Percentiles rank a stretch among this genome's conserved stretches.
These are phyloP conservation scores for Leucoagaricus sp. DNA, from an alignment of 1,284 basidiomycete genomes.

Conservation along the genomic window DNA sequence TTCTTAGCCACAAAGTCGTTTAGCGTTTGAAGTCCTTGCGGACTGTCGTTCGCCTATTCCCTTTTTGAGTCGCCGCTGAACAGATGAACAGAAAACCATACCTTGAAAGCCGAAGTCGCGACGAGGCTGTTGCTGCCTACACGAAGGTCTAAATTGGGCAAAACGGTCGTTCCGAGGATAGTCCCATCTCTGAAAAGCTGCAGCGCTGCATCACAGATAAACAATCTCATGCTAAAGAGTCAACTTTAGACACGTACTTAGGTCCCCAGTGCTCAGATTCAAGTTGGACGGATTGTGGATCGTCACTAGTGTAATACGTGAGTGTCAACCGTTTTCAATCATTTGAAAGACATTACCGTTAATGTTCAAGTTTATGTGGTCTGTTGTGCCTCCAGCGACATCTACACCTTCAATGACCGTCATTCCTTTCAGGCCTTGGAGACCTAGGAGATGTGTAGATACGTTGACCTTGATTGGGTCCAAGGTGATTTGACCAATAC, in stretches of 20 bases:
- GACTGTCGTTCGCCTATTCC: slow-evolving; percentile 59
- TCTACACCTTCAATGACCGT: slow-evolving; percentile 67
- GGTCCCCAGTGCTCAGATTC: slow-evolving; percentile 58
- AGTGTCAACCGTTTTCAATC: background rate
- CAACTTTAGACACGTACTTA: slow-evolving; percentile 45
- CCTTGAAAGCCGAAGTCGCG: slow-evolving; percentile 52
- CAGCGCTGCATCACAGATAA: slow-evolving; percentile 38
- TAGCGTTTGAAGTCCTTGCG: slow-evolving; percentile 64
- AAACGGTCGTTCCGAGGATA: slow-evolving; percentile 55
- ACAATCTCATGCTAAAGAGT: background rate
- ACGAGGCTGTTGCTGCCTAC: slow-evolving; percentile 59
- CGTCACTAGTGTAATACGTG: slow-evolving; percentile 38
- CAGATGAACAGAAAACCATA: slow-evolving; percentile 20
- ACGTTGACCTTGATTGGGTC: slow-evolving; percentile 78
- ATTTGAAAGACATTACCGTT: slow-evolving; percentile 38
- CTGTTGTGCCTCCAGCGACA: slow-evolving; percentile 67
- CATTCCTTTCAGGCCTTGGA: slow-evolving; percentile 62
- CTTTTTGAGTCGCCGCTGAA: background rate
- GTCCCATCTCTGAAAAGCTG: slow-evolving; percentile 56
- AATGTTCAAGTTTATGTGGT: slow-evolving; percentile 64
- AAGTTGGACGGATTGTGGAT: slow-evolving; percentile 79
- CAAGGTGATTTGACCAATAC: slow-evolving; percentile 70
- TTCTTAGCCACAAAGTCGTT: slow-evolving; percentile 70
- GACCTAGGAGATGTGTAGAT: slow-evolving; percentile 62
- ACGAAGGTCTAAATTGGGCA: slow-evolving; percentile 59